These are phyloP conservation scores for Diutina ranongensis DNA, from an alignment of 1,139 yeast genomes.

Conservation along the genomic window DNA sequence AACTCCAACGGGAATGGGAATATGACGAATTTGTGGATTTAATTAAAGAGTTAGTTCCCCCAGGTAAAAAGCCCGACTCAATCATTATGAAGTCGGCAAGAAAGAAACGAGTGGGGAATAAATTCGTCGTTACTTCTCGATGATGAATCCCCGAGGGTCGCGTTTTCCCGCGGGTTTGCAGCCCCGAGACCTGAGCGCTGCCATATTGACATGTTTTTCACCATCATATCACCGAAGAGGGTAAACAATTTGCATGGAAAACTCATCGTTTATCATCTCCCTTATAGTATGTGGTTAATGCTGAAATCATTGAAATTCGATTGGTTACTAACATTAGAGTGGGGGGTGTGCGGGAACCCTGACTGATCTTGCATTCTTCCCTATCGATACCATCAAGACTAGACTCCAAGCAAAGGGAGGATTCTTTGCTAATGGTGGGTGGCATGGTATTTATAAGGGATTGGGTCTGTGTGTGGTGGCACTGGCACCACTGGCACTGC, in stretches of 20 bases:
- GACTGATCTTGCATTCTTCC: constrained; percentile 89
- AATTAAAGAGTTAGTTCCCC: constrained; percentile 42
- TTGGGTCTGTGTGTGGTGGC: constrained; percentile 91
- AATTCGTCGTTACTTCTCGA: constrained; percentile 10
- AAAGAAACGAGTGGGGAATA: constrained; percentile 45
- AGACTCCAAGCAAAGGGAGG: constrained; percentile 94
- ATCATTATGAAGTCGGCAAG: constrained; percentile 69
- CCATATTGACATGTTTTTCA: background rate
- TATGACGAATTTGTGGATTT: constrained; percentile 64
- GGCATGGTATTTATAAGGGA: constrained; percentile 82
- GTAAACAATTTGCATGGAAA: constrained; percentile 21
- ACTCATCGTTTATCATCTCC: constrained; percentile 16
- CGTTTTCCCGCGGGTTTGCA: background rate
- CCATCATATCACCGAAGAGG: background rate
- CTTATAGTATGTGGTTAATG: constrained; percentile 16
- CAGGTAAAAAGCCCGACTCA: constrained; percentile 51
- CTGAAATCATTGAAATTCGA: too few species aligned
- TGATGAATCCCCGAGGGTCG: background rate
- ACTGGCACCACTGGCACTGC: constrained; percentile 87
- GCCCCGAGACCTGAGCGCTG: background rate
- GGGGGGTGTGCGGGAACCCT: constrained; percentile 97
- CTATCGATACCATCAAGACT: constrained; percentile 91
- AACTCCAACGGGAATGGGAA: constrained; percentile 55
- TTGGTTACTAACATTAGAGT: constrained; percentile 29
- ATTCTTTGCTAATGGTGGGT: constrained; percentile 85